Conservation (phyloP, 768 basidiomycete species). For the Russula olivacea region DNA sequence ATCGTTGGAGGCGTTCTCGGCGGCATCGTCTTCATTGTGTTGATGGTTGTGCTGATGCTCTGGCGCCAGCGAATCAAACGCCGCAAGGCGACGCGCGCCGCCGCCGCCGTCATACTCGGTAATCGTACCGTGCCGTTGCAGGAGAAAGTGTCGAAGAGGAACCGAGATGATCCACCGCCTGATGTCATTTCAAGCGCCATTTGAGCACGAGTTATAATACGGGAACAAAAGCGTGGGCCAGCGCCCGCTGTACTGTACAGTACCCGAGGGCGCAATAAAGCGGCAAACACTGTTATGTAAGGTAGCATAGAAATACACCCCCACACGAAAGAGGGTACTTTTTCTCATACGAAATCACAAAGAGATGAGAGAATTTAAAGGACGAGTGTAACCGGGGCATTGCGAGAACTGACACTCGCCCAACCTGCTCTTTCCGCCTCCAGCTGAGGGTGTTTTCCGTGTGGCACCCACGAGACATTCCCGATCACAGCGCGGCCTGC, state of each 20-base stretch:
- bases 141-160: conserved; percentile 6
- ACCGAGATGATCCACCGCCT: background rate
- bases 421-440: background rate
- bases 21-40: background rate
- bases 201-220: background rate
- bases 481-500: background rate
- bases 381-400: conserved; percentile 3
- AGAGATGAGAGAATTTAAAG: conserved; percentile 3
- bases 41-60: background rate
- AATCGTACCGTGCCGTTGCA: background rate
- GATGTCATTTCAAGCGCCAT: background rate
- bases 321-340: background rate
- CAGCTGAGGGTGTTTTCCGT: background rate
- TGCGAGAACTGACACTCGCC: conserved; percentile 1
- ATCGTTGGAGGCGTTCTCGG: conserved; percentile 5
- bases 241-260: too few relatives aligned
- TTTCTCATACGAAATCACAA: background rate
- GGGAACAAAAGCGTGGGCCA: background rate
- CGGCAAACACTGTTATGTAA: background rate
- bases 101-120: conserved; percentile 1
- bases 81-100: conserved; percentile 4
- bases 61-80: conserved; percentile 15
- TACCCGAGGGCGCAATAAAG: too few relatives aligned
- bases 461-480: conserved; percentile 5
- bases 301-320: too few relatives aligned